Evolutionary conservation across 768 basidiomycete genomes (phyloP).

Genomic region (Exsudoporus frostii): DNA sequence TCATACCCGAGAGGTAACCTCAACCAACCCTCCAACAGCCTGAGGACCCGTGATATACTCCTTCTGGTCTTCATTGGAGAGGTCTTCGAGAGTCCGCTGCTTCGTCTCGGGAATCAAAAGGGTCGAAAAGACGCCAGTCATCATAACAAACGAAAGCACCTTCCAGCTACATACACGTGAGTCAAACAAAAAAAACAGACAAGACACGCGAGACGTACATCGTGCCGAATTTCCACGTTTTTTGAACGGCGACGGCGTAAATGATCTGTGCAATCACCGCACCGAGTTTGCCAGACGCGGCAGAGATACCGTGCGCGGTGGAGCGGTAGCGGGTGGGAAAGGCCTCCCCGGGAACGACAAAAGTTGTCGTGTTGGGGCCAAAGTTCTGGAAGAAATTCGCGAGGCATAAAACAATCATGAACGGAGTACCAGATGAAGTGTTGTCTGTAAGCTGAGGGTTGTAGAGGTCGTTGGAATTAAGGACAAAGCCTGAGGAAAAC

Average conservation of each 20-base stretch:
- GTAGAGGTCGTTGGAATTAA: constrained; percentile 47
- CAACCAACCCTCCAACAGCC: neutral
- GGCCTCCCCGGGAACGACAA: constrained; percentile 72
- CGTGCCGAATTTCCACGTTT: too few relatives aligned
- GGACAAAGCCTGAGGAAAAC: constrained; percentile 67
- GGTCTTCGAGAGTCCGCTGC: constrained; percentile 53
- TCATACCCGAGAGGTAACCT: neutral
- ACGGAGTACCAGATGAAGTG: constrained; percentile 43
- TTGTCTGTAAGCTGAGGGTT: too few relatives aligned
- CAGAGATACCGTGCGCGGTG: constrained; percentile 77
- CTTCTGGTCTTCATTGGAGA: constrained; percentile 52
- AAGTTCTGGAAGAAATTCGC: constrained; percentile 87
- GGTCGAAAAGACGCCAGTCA: constrained; percentile 76
- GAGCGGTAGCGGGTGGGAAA: constrained; percentile 87
- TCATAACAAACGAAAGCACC: constrained; percentile 78
- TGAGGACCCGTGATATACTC: neutral
- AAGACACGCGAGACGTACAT: neutral
- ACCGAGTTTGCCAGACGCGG: constrained; percentile 77
- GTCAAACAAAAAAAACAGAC: neutral
- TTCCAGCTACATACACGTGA: constrained; percentile 36
- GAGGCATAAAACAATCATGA: constrained; percentile 76
- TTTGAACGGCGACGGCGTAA: neutral
- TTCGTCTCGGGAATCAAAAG: constrained; percentile 76
- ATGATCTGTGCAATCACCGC: constrained; percentile 70
- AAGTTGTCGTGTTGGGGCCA: constrained; percentile 74